These are phyloP conservation scores for Suhomyces maxii DNA, from an alignment of 1,139 yeast genomes.

Conservation along the genomic window DNA sequence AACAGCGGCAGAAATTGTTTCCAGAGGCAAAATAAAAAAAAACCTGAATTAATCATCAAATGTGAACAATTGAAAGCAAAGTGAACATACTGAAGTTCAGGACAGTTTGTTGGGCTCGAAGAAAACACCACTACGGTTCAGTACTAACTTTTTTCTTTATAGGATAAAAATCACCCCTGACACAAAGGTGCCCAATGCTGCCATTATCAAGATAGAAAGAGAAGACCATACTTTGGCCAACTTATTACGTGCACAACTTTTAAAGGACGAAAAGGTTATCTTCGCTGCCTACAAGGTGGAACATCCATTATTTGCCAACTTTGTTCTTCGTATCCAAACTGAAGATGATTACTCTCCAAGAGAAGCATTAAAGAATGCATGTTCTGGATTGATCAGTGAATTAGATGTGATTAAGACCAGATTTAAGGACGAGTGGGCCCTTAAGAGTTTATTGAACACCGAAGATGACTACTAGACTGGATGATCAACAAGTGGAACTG, in stretches of 20 bases:
- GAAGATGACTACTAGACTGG: conserved; percentile 38
- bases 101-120: background rate
- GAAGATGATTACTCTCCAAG: conserved; percentile 92
- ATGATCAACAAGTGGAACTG: background rate
- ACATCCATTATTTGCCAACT: conserved; percentile 95
- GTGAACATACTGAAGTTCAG: no score
- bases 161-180: conserved; percentile 88
- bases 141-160: conserved; percentile 16
- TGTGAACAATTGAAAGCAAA: no score
- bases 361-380: conserved; percentile 87
- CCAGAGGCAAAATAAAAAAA: no score
- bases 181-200: conserved; percentile 93
- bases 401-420: conserved; percentile 71
- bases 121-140: no score
- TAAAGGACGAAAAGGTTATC: conserved; percentile 81
- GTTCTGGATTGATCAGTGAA: conserved; percentile 78
- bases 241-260: conserved; percentile 78
- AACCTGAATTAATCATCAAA: no score
- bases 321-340: conserved; percentile 90
- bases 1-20: no score
- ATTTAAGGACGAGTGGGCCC: conserved; percentile 90
- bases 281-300: conserved; percentile 98
- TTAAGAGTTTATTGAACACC: conserved; percentile 68
- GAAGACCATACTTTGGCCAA: conserved; percentile 98
- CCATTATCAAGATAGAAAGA: conserved; percentile 87